Percentiles rank a stretch among this genome's conserved stretches.
phyloP scores from a whole-genome alignment of 2,329 filamentous ascomycete genomes.

The Fusarium torreyae region DNA sequence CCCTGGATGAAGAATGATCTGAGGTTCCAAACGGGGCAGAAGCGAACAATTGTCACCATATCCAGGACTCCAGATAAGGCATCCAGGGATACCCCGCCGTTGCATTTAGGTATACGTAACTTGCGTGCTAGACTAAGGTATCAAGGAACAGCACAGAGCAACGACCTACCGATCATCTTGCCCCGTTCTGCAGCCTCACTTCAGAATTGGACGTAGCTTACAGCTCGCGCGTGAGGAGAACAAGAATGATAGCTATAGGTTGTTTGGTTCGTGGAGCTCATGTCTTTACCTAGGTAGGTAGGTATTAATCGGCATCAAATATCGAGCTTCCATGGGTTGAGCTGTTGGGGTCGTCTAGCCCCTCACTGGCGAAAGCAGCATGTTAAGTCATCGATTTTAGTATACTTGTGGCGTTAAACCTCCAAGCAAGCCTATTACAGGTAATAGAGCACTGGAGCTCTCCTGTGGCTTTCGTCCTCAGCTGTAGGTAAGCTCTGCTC shows the following conservation, averaged over 20 bases:
- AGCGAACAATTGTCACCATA: neutral
- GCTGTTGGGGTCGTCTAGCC: conserved; percentile 5
- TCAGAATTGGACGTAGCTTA: neutral
- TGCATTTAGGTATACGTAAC: conserved; percentile 7
- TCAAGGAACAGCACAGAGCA: conserved; percentile 2
- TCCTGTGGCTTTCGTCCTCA: conserved; percentile 18
- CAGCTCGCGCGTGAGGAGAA: neutral
- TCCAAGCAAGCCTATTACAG: conserved; percentile 2
- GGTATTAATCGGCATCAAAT: neutral
- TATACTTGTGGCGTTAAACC: conserved; percentile 21
- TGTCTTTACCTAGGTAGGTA: neutral
- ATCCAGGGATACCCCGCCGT: conserved; percentile 23
- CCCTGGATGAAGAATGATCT: conserved; percentile 7
- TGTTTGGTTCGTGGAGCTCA: neutral
- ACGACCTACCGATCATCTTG: neutral
- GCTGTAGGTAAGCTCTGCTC: conserved; percentile 1
- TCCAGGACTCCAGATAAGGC: neutral
- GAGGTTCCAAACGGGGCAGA: neutral
- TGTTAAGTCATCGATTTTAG: conserved; percentile 34
- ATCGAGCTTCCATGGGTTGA: neutral
- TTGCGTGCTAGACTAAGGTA: neutral
- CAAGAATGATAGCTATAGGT: neutral
- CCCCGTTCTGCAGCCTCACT: conserved; percentile 17
- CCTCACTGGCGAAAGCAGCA: neutral
- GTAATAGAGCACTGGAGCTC: conserved; percentile 13